These are phyloP conservation scores for Bacidia rubella DNA, from an alignment of 495 filamentous ascomycete genomes.

Conservation along the genomic window DNA sequence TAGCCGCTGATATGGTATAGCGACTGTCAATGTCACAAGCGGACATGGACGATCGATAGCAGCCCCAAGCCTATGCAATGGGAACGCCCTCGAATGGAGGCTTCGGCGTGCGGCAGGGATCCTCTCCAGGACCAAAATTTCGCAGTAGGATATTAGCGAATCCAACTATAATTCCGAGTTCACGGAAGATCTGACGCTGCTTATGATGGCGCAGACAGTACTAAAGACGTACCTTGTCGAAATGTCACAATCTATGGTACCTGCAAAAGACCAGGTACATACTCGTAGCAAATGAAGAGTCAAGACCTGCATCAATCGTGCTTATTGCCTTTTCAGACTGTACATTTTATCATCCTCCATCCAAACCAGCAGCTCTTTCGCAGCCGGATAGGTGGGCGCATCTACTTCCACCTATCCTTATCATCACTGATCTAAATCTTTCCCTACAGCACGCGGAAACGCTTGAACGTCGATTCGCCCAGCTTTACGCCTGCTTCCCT, in stretches of 20 bases:
- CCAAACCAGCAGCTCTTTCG: constrained; percentile 37
- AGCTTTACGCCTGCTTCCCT: constrained; percentile 72
- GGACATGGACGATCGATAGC: constrained; percentile 12
- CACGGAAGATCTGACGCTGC: neutral
- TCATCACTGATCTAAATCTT: neutral
- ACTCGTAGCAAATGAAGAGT: neutral
- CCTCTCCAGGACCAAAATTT: constrained; percentile 49
- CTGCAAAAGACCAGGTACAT: constrained; percentile 39
- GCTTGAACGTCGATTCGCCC: constrained; percentile 90
- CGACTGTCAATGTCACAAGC: neutral
- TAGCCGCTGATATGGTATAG: neutral
- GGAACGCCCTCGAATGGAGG: constrained; percentile 8
- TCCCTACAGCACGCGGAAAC: constrained; percentile 48
- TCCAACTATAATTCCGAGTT: neutral
- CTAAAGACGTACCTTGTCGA: constrained; percentile 81
- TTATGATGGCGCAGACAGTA: constrained; percentile 34
- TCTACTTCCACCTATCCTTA: neutral
- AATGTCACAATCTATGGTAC: constrained; percentile 91
- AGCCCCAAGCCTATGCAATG: constrained; percentile 5
- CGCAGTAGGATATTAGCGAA: constrained; percentile 35
- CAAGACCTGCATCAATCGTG: neutral
- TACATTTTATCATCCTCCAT: constrained; percentile 76
- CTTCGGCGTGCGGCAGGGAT: constrained; percentile 21
- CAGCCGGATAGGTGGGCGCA: constrained; percentile 46
- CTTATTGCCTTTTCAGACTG: constrained; percentile 41